Base-by-base conservation (phyloP, 176 grass and related monocot genomes). In the Microstegium vimineum region DNA sequence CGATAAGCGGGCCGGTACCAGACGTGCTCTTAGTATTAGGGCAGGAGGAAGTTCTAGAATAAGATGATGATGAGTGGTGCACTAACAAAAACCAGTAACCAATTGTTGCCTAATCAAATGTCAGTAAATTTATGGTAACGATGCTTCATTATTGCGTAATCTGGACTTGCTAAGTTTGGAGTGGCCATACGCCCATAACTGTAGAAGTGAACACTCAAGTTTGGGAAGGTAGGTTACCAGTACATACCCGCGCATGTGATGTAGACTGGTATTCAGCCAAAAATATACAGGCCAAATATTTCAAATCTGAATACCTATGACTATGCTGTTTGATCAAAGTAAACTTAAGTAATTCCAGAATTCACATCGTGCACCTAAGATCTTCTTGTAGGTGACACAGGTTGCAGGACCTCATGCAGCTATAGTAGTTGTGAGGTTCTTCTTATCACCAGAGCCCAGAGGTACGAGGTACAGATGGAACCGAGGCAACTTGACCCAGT, bases 381-480 rank as follows among this genome's bases (percentile, higher is more conserved):
- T 43, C 32, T 10, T 33, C 8, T 5, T 33, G 4, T 22, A 38
- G 17, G 33, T 65, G 40, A 56, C 30, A 38, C 30, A 41, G 17
- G 72, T 34, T 54, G 42, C 61, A 74, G 38, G 42, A 42, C 15
- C 69, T 25, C 30, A 16, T 27, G 16, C 26, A 22, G 6, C 45
- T 3, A 12, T 20, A 62, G 13, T 20, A 62, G 13, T 0, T 74
- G n/a, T 42, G 13, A 49, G 74, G 10, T 51, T 52, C 15, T 33
- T 6, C 12, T 37, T 9, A 57, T 79, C 46, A 41, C 8, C 32
- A 63, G 28, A 76, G 28, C 33, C 8, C 32, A 63, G 28, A 76
- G 28, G 25, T 77, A 45, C 12, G 62, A 27, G 54, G 32, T 27
- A 42, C 15, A 76, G 76, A 71, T 81, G 71, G 42, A 89, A 66